Percentiles rank a stretch among this genome's conserved stretches.
Conservation (phyloP, 768 basidiomycete species). For the Multifurca ochricompacta region DNA sequence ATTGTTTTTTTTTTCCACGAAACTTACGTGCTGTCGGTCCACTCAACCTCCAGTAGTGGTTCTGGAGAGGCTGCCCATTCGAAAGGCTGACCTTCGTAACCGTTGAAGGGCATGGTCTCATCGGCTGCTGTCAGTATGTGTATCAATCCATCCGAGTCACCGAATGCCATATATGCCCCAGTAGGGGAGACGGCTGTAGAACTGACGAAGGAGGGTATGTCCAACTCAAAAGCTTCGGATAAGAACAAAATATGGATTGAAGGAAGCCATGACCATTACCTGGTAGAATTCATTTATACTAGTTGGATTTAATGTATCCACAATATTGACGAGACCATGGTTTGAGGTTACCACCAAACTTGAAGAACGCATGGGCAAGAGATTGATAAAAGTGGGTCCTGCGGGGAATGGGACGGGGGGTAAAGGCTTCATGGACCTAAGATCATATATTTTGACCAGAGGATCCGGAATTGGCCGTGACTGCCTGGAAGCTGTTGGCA, state of each 20-base stretch:
- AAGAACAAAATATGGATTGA: background rate
- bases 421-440: constrained; percentile 74
- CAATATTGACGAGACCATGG: constrained; percentile 77
- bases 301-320: constrained; percentile 70
- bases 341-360: constrained; percentile 69
- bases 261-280: constrained; percentile 33
- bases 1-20: background rate
- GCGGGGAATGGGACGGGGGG: constrained; percentile 83
- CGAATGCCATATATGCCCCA: constrained; percentile 88
- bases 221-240: constrained; percentile 39
- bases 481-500: constrained; percentile 44
- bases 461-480: constrained; percentile 85
- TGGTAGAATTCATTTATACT: constrained; percentile 72
- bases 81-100: constrained; percentile 77
- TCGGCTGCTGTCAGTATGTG: constrained; percentile 74
- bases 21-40: constrained; percentile 74
- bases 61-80: constrained; percentile 79
- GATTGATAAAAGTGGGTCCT: constrained; percentile 78
- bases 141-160: constrained; percentile 77
- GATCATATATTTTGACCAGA: constrained; percentile 86
- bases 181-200: constrained; percentile 77
- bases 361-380: constrained; percentile 69
- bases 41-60: constrained; percentile 62
- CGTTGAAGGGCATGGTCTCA: constrained; percentile 72
- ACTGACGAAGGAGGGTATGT: constrained; percentile 67